These are phyloP conservation scores for Cercospora zeae-maydis DNA, from an alignment of 2,329 filamentous ascomycete genomes.

Conservation along the genomic window DNA sequence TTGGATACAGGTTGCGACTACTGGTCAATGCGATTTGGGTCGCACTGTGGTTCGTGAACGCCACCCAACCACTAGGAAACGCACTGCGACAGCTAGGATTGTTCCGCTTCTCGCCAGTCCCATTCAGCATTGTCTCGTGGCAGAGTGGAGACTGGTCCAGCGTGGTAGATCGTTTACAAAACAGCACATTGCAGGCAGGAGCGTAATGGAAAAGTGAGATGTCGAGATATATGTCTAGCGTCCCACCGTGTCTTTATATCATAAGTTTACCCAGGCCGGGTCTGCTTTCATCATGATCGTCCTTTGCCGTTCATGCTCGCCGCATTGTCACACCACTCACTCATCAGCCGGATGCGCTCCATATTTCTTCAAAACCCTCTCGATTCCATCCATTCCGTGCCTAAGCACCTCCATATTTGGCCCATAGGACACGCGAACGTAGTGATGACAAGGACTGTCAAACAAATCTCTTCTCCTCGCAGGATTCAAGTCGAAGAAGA, in stretches of 20 bases:
- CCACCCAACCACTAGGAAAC: background rate
- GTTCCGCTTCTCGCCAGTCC: conserved; percentile 1
- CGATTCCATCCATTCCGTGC: conserved; percentile 78
- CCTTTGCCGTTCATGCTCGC: background rate
- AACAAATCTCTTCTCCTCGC: conserved; percentile 85
- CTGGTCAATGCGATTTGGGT: background rate
- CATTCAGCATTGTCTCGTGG: background rate
- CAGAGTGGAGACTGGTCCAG: background rate
- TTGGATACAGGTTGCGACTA: background rate
- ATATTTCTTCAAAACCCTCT: conserved; percentile 72
- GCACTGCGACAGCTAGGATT: background rate
- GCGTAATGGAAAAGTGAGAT: background rate
- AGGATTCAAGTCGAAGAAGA: conserved; percentile 97
- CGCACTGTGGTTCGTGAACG: background rate
- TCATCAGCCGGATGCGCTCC: conserved; percentile 4
- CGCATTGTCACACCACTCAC: background rate
- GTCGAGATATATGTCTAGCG: background rate
- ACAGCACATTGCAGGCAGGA: background rate
- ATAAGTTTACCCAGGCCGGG: background rate
- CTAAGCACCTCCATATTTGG: conserved; percentile 75
- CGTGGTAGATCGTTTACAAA: background rate
- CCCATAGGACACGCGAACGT: conserved; percentile 80
- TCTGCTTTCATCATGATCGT: background rate
- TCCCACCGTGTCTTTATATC: background rate
- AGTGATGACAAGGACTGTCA: conserved; percentile 89